Evolutionary conservation across 306 rosid species (phyloP), one percentile per base, ranked within the genome.

Genomic region (Ormosia emarginata): DNA sequence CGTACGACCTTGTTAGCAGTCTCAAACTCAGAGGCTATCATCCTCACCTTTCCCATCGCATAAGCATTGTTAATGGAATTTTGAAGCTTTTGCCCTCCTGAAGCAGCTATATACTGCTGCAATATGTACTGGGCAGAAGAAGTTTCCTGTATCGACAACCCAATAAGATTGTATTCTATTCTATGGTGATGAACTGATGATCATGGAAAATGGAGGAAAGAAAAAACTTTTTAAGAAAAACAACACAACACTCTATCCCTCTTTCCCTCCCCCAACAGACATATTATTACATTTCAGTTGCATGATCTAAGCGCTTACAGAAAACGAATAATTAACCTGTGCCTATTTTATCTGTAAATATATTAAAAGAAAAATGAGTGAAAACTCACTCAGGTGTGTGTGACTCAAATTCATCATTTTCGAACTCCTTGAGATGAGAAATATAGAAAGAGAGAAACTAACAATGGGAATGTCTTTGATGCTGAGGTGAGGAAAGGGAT

Each of bases 401-500:
- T 10, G 3, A 11, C 52, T 9, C 52, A 46, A 46, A 46, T 3
- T 46, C 52, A 46, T 3, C 52, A 46, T 14, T 46, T 2, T 24
- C 14, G 52, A 46, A 46, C 9, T 46, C 52, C 14, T 46, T 46
- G 52, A 46, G 10, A 2, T 46, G 52, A 3, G 9, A 46, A 46
- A 46, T 46, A 56, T 46, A 56, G 15, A 29, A 12, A 74, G 66
- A 56, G 55, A 8, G 73, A 74, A 13, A 77, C 94, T 87, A 61
- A 92, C 97, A 82, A 92, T 92, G 76, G 97, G 94, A 44, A 87
- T 90, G 84, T 90, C 97, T 86, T 92, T 92, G 81, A 92, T 92
- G 90, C 94, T 87, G 33, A 88, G 92, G 56, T 92, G 97, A 81
- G 97, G 94, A 50, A 85, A 78, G 29, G 90, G 89, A 41, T 92